Conservation (phyloP, 345 rosid species). For the Isatis tinctoria region DNA sequence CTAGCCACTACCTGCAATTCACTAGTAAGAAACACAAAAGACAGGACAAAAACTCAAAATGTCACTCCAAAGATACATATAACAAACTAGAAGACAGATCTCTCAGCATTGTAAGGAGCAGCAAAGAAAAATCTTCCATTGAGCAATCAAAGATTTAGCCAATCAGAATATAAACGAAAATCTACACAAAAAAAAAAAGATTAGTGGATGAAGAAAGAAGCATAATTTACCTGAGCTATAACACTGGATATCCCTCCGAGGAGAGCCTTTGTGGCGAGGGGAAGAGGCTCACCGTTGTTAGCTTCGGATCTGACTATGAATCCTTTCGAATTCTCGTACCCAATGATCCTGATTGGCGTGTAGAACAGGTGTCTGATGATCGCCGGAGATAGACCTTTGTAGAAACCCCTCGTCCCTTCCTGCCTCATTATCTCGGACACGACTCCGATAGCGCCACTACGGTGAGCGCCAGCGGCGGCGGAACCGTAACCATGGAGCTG, state of each 20-base stretch:
- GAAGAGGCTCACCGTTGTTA: constrained; percentile 41
- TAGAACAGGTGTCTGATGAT: constrained; percentile 69
- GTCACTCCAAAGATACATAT: neutral
- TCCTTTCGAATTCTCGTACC: constrained; percentile 72
- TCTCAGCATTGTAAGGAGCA: neutral
- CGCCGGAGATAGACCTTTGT: constrained; percentile 75
- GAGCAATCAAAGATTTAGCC: neutral
- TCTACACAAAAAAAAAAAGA: neutral
- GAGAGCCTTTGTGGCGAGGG: constrained; percentile 57
- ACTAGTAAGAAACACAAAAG: constrained; percentile 31
- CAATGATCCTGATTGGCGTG: constrained; percentile 79
- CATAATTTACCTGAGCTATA: constrained; percentile 62
- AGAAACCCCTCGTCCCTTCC: constrained; percentile 55
- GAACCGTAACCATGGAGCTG: constrained; percentile 58
- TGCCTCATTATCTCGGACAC: constrained; percentile 49
- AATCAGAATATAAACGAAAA: neutral
- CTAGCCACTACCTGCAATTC: constrained; percentile 72
- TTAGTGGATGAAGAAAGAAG: too few species aligned
- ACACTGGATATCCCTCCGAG: constrained; percentile 78
- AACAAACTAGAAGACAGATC: neutral
- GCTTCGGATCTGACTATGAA: constrained; percentile 17
- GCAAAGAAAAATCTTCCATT: neutral
- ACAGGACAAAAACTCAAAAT: neutral
- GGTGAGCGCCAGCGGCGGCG: constrained; percentile 8
- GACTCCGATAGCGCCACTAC: constrained; percentile 28